Evolutionary conservation across 208 protist species (phyloP), one percentile per base, ranked within the genome.

Genomic region (Kentomonas sorsogonicus): DNA sequence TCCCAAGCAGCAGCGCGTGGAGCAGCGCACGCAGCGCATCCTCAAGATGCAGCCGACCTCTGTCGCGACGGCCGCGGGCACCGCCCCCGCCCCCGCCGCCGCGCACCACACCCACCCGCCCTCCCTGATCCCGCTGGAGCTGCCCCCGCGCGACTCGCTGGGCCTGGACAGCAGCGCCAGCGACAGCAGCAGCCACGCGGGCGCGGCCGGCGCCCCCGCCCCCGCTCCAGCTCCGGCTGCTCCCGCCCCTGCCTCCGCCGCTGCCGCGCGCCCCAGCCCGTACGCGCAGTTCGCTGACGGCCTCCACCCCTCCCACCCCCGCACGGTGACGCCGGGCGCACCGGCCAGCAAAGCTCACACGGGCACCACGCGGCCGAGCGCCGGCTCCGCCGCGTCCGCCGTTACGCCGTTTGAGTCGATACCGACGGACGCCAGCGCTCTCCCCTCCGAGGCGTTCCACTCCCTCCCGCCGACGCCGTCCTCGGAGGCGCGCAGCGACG

Each of bases 101-200:
- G n/a, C n/a, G n/a, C n/a, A n/a, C n/a, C n/a, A n/a, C n/a, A n/a
- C n/a, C n/a, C n/a, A n/a, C n/a, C n/a, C n/a, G n/a, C n/a, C n/a
- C n/a, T n/a, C n/a, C n/a, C n/a, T n/a, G n/a, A n/a, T n/a, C n/a
- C 43, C 31, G 55, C 40, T 26, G 38, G 36, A 13, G 33, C 52
- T 16, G 34, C 34, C 3, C 10, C 11, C 23, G 25, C 15, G 46
- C 5, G 23, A 16, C 23, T 5, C 5, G 46, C 29, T 6, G 7
- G 15, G 46, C 46, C 9, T 34, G 5, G 46, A 4, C n/a, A 6
- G 46, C 16, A 6, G 23, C 5, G 46, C 4, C 26, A 10, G 27
- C 27, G 39, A 25, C 40, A 1, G 26, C 41, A 15, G 23, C 15
- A 6, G 29, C 6, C 40, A 48, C 22, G 9, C 3, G 26, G 38